A percentile compares a stretch with the other conserved stretches of the same genome.
These are phyloP conservation scores for Gypsophila paniculata DNA, from an alignment of 179 eudicot genomes.

Conservation along the genomic window DNA sequence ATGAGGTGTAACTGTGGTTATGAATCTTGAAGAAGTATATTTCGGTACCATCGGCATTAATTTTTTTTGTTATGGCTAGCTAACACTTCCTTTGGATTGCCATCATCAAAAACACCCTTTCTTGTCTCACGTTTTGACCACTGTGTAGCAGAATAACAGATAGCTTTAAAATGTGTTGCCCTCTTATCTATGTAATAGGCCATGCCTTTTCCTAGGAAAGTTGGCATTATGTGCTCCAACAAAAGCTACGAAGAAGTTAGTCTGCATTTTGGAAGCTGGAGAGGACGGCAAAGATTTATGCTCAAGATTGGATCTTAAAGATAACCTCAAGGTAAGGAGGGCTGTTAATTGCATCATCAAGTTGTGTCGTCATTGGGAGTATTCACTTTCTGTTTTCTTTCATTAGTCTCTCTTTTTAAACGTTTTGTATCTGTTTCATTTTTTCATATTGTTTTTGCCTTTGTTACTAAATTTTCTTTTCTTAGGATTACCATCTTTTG, in stretches of 20 bases:
- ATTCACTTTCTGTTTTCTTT: background rate
- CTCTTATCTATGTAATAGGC: constrained; percentile 10
- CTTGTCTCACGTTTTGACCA: constrained; percentile 5
- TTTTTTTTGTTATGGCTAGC: background rate
- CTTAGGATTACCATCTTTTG: background rate
- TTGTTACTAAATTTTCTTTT: background rate
- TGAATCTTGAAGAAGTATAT: background rate
- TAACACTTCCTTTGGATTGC: background rate
- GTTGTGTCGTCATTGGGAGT: background rate
- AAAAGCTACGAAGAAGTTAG: constrained; percentile 26
- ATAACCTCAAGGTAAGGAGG: constrained; percentile 42
- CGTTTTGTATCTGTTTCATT: too few relatives aligned
- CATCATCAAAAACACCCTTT: background rate
- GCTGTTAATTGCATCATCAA: background rate
- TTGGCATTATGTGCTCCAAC: constrained; percentile 28
- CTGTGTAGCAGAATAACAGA: background rate
- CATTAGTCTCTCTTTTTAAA: background rate
- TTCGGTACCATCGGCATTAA: background rate
- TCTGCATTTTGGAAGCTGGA: constrained; percentile 20
- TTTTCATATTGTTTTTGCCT: too few relatives aligned
- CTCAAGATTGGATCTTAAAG: constrained; percentile 31
- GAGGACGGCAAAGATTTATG: constrained; percentile 21
- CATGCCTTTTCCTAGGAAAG: constrained; percentile 44
- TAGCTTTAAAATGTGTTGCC: constrained; percentile 7
- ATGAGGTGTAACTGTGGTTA: background rate